Percentiles rank a stretch among this genome's conserved stretches.
Evolutionary conservation across 345 rosid genomes (phyloP).

Genomic region (Erucastrum elatum): DNA sequence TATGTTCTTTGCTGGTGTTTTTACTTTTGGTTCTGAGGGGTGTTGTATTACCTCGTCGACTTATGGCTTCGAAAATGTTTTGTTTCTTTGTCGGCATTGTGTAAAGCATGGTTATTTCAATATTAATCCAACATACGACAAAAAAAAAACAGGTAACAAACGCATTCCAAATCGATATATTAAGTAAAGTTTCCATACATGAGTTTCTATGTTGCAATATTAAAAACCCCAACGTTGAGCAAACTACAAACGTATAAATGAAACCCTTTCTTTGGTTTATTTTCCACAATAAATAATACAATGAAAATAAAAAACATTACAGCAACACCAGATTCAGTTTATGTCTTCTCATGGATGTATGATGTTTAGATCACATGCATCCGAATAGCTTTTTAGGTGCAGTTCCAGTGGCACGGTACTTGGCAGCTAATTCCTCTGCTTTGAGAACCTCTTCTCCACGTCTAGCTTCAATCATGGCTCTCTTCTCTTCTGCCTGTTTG

Average conservation of each 20-base stretch:
- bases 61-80: too few species aligned
- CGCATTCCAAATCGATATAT: constrained; percentile 12
- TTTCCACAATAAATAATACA: neutral
- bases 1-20: too few species aligned
- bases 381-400: constrained; percentile 39
- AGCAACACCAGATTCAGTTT: neutral
- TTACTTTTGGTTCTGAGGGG: too few species aligned
- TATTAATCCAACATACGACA: too few species aligned
- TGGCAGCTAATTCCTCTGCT: constrained; percentile 40
- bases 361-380: constrained; percentile 24
- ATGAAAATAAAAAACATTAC: neutral
- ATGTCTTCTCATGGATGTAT: neutral
- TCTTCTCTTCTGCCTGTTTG: constrained; percentile 39
- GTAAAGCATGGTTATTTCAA: too few species aligned
- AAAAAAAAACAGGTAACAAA: neutral
- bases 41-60: too few species aligned
- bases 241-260: constrained; percentile 16
- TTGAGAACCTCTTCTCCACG: constrained; percentile 36
- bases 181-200: constrained; percentile 6
- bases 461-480: constrained; percentile 41
- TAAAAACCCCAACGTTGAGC: constrained; percentile 1
- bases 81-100: too few species aligned
- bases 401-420: constrained; percentile 40
- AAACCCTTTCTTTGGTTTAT: neutral
- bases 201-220: constrained; percentile 6